Base-by-base conservation (phyloP, 805 yeast genomes). In the Zygoascus tannicola region DNA sequence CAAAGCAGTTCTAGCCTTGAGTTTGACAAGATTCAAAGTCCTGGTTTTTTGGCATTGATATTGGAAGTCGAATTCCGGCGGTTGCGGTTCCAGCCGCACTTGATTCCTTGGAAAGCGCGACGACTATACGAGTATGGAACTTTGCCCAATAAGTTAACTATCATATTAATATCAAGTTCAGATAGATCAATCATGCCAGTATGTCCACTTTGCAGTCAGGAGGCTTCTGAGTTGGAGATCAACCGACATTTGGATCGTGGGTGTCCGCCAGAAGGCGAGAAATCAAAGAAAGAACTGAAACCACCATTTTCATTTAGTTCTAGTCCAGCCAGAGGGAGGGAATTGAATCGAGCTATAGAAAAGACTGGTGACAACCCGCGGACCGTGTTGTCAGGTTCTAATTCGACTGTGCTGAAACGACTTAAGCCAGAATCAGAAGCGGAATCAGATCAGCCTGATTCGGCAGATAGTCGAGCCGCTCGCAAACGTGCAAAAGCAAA, bases 211-310 rank as follows among this genome's bases (percentile, higher is more conserved):
- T 62, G 66, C 36, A 52, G 52, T 20, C 47, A 49, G 43, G 44
- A 46, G 14, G 54, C 64, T n/a, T 48, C 63, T 3, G 56, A 54
- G 39, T 45, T 49, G n/a, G 50, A 44, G 5, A 57, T 63, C 22
- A 63, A 63, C 38, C 38, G 43, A 26, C 67, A 63, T 47, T 43
- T 62, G 8, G 67, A 63, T 40, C 45, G 45, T 26, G 67, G 66
- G 4, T 63, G 67, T 41, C 63, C 62, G 2, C 35, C 49, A 19
- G 47, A 43, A 20, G 21, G 35, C 19, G 23, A 19, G n/a, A 20
- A 14, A 40, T 35, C 16, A 20, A 18, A 14, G 19, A 33, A 16
- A 32, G 33, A 10, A 21, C n/a, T n/a, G n/a, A n/a, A n/a, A n/a
- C n/a, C n/a, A n/a, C 39, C 22, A 20, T 37, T 37, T 23, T 37